Percentiles rank a stretch among this genome's conserved stretches.
Conservation (phyloP, 495 filamentous ascomycete genomes). For the Penicillium tannophilum region DNA sequence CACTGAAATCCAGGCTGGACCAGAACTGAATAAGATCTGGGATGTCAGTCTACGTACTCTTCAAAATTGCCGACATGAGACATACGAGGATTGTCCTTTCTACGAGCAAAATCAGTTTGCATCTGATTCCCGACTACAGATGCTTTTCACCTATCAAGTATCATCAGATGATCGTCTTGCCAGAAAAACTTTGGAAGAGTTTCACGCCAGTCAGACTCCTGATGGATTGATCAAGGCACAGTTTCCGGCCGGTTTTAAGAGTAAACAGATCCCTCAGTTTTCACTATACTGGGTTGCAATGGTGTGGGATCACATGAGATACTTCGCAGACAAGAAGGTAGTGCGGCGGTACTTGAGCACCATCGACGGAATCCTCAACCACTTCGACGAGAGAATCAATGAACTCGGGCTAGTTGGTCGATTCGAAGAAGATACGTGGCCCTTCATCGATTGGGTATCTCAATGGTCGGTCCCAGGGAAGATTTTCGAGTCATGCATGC, state of each 20-base stretch:
- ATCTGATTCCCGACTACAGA: conserved; percentile 27
- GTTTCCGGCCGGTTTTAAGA: conserved; percentile 21
- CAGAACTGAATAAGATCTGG: conserved; percentile 23
- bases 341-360: conserved; percentile 21
- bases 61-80: conserved; percentile 31
- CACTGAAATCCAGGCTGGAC: conserved; percentile 17
- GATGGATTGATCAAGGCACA: conserved; percentile 30
- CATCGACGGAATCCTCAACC: conserved; percentile 27
- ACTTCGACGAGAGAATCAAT: conserved; percentile 25
- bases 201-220: conserved; percentile 24
- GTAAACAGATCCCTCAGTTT: conserved; percentile 29
- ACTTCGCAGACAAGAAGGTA: conserved; percentile 19
- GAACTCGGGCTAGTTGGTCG: conserved; percentile 23
- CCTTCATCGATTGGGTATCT: conserved; percentile 32
- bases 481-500: conserved; percentile 24
- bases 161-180: conserved; percentile 30
- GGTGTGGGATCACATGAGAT: conserved; percentile 28
- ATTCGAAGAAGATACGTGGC: conserved; percentile 27
- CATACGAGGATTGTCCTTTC: conserved; percentile 35
- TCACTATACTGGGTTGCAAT: conserved; percentile 30
- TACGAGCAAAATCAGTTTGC: conserved; percentile 38
- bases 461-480: conserved; percentile 26
- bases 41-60: conserved; percentile 28
- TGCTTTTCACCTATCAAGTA: conserved; percentile 31
- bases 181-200: conserved; percentile 28